Base-by-base conservation (phyloP, 2,329 filamentous ascomycete species). In the Keithomyces neogunnii region DNA sequence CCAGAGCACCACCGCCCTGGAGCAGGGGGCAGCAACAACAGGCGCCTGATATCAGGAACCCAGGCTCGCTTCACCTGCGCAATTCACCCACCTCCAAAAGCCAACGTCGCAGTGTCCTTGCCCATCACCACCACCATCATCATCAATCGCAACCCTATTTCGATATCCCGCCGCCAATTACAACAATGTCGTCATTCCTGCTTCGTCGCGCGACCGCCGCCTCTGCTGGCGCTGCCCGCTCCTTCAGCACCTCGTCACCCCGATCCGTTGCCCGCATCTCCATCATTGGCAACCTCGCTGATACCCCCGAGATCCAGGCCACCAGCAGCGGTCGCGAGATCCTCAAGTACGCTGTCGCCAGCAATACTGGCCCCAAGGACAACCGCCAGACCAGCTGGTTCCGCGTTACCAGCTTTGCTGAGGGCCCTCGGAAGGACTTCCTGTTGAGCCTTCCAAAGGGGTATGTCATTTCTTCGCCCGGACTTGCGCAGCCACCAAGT, bases 361-460 rank as follows among this genome's bases (percentile, higher is more conserved):
- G 82, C 62, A 84, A 74, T 67, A 68, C 67, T 53, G 89, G 89
- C 11, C 71, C 75, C 55, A 74, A 72, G 57, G 86, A 92, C 13
- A 86, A 88, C 69, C 77, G 82, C 64, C 78, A 82, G 65, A 88
- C 86, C 32, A 93, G 85, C 75, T 97, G 88, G 87, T 97, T 95
- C 78, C 78, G 77, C 52, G 76, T 97, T 51, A 76, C 83, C 35
- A 82, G 77, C 72, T 97, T 97, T 66, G 72, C 74, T 11, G 83
- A 88, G 57, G 88, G 86, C 10, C 69, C 78, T 47, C 75, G 79
- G 66, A 84, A 85, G 63, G 88, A 96, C 56, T 85, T 80, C 63
- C 66, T 96, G 60, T 72, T 88, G 63, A 74, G 71, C 62, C 70
- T 96, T 69, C 82, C 82, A 50, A 97, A 96, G 76, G 92, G 92